phyloP scores from a whole-genome alignment of 140 eudicot species.

The Ambrosia hybrid region DNA sequence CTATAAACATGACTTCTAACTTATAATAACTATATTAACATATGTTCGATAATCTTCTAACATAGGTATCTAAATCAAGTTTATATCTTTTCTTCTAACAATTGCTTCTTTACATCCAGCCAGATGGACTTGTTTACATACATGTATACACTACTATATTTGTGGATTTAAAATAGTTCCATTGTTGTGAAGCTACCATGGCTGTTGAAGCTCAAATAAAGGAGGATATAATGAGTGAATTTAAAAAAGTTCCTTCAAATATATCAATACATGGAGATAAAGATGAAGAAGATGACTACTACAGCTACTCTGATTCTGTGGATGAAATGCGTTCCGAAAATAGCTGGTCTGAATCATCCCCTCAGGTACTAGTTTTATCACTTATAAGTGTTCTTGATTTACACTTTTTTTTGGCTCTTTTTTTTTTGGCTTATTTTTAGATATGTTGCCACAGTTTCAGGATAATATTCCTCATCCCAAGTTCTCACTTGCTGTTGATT shows the following conservation, averaged over 20 bases:
- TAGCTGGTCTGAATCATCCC: slow-evolving; percentile 48
- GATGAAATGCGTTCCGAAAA: slow-evolving; percentile 40
- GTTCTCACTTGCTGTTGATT: slow-evolving; percentile 43
- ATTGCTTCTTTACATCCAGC: too few species aligned
- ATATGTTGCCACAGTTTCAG: slow-evolving; percentile 26
- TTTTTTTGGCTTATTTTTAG: not conserved
- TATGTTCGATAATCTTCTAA: too few species aligned
- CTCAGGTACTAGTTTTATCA: slow-evolving; percentile 38
- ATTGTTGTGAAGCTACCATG: slow-evolving; percentile 31
- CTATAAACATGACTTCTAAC: too few species aligned
- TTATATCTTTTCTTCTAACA: too few species aligned
- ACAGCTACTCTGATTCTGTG: slow-evolving; percentile 52
- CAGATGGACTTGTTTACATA: too few species aligned
- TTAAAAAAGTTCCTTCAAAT: slow-evolving; percentile 46
- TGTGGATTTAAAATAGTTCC: slow-evolving; percentile 53
- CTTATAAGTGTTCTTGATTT: not conserved
- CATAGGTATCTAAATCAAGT: too few species aligned
- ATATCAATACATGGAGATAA: slow-evolving; percentile 48
- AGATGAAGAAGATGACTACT: slow-evolving; percentile 56
- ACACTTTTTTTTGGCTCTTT: not conserved
- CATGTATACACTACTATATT: not conserved
- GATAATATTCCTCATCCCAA: slow-evolving; percentile 34
- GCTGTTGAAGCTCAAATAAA: slow-evolving; percentile 45
- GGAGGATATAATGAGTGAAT: slow-evolving; percentile 37
- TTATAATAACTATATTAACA: too few species aligned